Evolutionary conservation across 345 rosid species (phyloP), one percentile per base, ranked within the genome.

Genomic region (Corymbia maculata): DNA sequence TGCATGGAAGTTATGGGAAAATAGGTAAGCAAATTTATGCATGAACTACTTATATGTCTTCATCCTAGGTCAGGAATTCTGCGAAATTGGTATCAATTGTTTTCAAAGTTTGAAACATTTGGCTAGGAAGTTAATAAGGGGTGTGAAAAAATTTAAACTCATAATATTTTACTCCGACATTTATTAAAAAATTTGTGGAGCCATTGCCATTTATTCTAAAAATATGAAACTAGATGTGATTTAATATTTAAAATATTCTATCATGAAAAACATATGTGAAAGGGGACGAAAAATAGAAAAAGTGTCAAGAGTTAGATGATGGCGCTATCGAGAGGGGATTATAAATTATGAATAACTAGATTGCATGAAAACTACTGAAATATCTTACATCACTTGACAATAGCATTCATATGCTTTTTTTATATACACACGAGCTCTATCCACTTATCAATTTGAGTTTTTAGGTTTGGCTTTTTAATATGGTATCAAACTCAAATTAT

Each of bases 171-270:
- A 2, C 7, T 70, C 9, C 0, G 2, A 70, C 2, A 4, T 3
- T 2, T 2, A 6, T 32, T 9, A 16, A 8, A 16, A 32, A 32
- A 0, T 15, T 4, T 16, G 6, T 64, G 1, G 9, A 15, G 2
- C 2, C 3, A 66, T 7, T 66, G 0, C 4, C 1, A 7, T 6
- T 7, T 30, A 30, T 30, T 66, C 4, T 14, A 4, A 15, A 66
- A 30, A n/a, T 3, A 16, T 8, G 17, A 70, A 17, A 32, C 0
- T 17, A 10, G 24, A 6, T 0, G 2, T 70, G 24, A 70, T 32
- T 17, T 16, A 9, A 17, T 32, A 4, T 36, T 36, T 8, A 70
- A 64, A 70, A 70, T 17, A 36, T 16, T 9, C 7, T 2, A 17
- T 0, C 7, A 7, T 16, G 80, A 70, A 36, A 70, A 70, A 17